Evolutionary conservation across 2,329 filamentous ascomycete genomes (phyloP).

Genomic region (Aspergillus caelatus): DNA sequence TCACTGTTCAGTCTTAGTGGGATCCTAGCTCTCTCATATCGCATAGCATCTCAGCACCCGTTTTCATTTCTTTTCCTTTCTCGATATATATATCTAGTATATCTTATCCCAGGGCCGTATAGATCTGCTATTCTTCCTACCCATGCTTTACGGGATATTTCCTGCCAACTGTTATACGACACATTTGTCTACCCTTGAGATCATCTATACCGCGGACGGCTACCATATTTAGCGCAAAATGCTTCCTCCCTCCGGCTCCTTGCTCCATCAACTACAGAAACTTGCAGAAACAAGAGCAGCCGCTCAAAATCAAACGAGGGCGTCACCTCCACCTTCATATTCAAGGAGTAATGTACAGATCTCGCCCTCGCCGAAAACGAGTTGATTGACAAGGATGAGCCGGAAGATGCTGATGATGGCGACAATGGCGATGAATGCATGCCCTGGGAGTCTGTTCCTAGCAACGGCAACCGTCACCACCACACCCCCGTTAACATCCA

Average conservation of each 20-base stretch:
- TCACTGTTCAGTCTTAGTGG: neutral
- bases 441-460: neutral
- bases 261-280: slow-evolving; percentile 32
- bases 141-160: neutral
- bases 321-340: slow-evolving; percentile 29
- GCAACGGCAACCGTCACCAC: neutral
- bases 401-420: slow-evolving; percentile 14
- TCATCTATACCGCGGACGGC: neutral
- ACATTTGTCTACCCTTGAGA: neutral
- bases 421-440: neutral
- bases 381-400: slow-evolving; percentile 16
- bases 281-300: slow-evolving; percentile 26
- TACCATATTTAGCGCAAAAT: slow-evolving; percentile 17
- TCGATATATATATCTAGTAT: neutral
- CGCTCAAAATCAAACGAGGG: slow-evolving; percentile 15
- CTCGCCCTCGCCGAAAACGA: slow-evolving; percentile 3
- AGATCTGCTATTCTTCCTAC: neutral
- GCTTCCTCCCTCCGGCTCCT: slow-evolving; percentile 32
- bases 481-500: slow-evolving; percentile 31
- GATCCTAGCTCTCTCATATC: neutral
- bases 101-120: neutral
- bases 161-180: neutral
- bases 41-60: neutral
- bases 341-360: slow-evolving; percentile 7
- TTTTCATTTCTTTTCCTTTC: neutral